Conservation (phyloP, 768 basidiomycete species). For the Lentinula edodes region DNA sequence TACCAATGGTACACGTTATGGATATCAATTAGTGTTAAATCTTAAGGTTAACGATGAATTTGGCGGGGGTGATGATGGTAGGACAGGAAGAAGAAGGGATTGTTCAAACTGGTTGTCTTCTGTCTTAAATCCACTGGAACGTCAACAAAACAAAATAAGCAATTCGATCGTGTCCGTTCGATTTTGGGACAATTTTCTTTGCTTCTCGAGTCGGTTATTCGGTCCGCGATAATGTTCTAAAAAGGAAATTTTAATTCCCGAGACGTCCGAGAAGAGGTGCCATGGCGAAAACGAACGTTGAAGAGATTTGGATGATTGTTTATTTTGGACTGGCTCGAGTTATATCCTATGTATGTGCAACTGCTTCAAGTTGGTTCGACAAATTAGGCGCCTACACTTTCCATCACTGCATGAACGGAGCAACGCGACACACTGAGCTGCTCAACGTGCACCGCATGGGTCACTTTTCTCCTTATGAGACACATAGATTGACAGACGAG, state of each 20-base stretch:
- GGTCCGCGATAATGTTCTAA: background rate
- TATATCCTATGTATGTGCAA: background rate
- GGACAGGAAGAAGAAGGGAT: background rate
- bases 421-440: too few species aligned
- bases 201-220: background rate
- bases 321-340: background rate
- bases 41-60: background rate
- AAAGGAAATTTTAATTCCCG: background rate
- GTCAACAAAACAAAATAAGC: background rate
- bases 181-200: background rate
- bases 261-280: background rate
- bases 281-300: background rate
- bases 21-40: constrained; percentile 1
- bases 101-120: background rate
- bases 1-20: constrained; percentile 5
- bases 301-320: background rate
- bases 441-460: too few species aligned
- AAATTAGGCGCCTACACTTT: too few species aligned
- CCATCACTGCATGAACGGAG: too few species aligned
- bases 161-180: background rate
- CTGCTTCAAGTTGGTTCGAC: too few species aligned
- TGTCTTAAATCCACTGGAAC: background rate
- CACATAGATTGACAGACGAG: too few species aligned
- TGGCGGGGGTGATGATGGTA: constrained; percentile 1
- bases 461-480: too few species aligned